Percentiles rank a stretch among this genome's conserved stretches.
phyloP scores from a whole-genome alignment of 306 rosid species.

The Rubus parviflorus region DNA sequence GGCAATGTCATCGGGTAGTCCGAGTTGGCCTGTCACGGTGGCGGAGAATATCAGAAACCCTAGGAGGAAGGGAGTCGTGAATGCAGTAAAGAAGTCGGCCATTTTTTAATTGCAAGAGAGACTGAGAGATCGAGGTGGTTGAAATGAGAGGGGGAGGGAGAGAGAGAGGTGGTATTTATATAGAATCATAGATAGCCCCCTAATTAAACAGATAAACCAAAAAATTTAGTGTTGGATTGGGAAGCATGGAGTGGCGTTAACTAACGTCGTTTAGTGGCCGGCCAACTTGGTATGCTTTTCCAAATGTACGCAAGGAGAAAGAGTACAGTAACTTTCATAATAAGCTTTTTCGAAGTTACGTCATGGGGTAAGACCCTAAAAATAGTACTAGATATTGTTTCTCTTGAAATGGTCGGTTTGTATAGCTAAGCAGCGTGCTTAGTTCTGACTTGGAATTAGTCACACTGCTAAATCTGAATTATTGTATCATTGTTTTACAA shows the following conservation, averaged over 20 bases:
- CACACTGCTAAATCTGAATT: not conserved
- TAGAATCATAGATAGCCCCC: not conserved
- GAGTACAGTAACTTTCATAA: not conserved
- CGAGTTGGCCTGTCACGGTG: not conserved
- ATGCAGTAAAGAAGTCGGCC: not conserved
- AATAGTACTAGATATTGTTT: conserved; percentile 4
- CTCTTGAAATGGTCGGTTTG: not conserved
- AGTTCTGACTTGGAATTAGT: not conserved
- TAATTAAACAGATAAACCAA: not conserved
- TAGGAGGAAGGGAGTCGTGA: not conserved
- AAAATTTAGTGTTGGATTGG: not conserved
- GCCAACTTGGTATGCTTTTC: conserved; percentile 29
- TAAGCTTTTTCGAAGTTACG: not conserved
- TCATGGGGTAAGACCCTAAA: not conserved
- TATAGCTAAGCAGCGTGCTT: conserved; percentile 7
- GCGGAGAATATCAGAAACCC: not conserved
- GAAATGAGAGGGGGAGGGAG: not conserved
- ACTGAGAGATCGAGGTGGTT: not conserved
- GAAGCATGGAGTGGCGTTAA: conserved; percentile 1
- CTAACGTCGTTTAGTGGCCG: conserved; percentile 12
- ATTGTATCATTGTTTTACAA: not conserved
- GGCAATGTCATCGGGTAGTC: conserved; percentile 34
- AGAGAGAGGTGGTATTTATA: not conserved
- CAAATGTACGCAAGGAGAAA: conserved; percentile 13
- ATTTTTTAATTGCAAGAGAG: not conserved